Percentiles rank a stretch among this genome's conserved stretches.
phyloP scores from a whole-genome alignment of 768 basidiomycete genomes.

The Mycena maculata region DNA sequence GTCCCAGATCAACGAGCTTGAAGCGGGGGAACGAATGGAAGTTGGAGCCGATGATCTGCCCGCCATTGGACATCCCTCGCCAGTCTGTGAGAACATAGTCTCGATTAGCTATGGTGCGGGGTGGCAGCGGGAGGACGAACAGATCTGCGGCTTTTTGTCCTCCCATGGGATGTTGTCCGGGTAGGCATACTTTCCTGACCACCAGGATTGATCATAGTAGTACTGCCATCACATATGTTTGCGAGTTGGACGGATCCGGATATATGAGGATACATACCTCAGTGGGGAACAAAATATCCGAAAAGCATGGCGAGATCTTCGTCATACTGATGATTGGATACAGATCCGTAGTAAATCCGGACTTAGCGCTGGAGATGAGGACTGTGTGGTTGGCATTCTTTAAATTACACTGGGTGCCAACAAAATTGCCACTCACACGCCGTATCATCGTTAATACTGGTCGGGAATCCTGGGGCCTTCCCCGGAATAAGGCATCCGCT shows the following conservation, averaged over 20 bases:
- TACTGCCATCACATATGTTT: not conserved
- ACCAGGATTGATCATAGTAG: slow-evolving; percentile 13
- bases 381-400: too few species aligned
- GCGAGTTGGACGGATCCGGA: not conserved
- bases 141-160: not conserved
- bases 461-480: not conserved
- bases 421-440: not conserved
- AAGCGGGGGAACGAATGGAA: slow-evolving; percentile 5
- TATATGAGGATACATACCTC: not conserved
- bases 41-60: slow-evolving; percentile 7
- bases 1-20: slow-evolving; percentile 1
- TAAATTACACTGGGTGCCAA: too few species aligned
- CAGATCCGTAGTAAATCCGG: slow-evolving; percentile 17
- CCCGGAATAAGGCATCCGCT: not conserved
- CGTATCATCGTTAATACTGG: not conserved
- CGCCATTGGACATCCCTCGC: slow-evolving; percentile 20
- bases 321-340: slow-evolving; percentile 22
- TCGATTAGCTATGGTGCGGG: not conserved
- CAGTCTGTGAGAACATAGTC: not conserved
- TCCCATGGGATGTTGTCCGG: slow-evolving; percentile 20
- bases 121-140: not conserved
- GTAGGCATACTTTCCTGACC: not conserved
- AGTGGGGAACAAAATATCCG: slow-evolving; percentile 13
- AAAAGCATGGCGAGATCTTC: slow-evolving; percentile 20
- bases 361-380: slow-evolving; percentile 2